Percentiles rank a stretch among this genome's conserved stretches.
Conservation (phyloP, 441 rosid species). For the Erysimum pusillum region DNA sequence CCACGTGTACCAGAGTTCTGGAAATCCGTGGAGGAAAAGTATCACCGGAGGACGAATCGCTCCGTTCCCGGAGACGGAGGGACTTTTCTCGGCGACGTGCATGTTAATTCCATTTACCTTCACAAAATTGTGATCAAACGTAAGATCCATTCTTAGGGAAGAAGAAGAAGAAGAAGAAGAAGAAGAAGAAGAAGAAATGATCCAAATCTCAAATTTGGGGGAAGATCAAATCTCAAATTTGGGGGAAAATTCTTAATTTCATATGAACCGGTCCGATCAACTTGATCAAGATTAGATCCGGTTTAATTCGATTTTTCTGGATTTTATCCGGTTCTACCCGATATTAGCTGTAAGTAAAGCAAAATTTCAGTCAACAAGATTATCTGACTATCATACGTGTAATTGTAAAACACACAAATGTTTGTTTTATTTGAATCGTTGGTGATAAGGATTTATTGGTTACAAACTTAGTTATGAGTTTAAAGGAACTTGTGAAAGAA, state of each 20-base stretch:
- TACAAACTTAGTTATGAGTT: neutral
- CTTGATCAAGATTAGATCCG: neutral
- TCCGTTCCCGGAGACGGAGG: conserved; percentile 15
- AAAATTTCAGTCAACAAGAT: neutral
- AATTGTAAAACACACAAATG: neutral
- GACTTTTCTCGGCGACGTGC: conserved; percentile 80
- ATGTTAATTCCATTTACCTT: conserved; percentile 69
- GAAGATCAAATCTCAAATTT: neutral
- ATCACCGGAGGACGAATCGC: conserved; percentile 49
- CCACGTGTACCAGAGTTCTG: conserved; percentile 90
- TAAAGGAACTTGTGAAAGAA: conserved; percentile 51
- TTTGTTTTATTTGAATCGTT: conserved; percentile 10
- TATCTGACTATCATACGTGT: too few relatives aligned
- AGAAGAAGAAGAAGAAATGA: conserved; percentile 4
- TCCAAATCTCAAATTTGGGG: conserved; percentile 4
- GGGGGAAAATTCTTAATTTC: neutral
- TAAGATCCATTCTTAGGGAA: conserved; percentile 30
- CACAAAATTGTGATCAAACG: conserved; percentile 54
- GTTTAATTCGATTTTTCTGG: neutral
- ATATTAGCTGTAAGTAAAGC: too few relatives aligned
- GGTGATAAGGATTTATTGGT: neutral
- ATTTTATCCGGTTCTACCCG: neutral
- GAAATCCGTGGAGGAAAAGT: conserved; percentile 84
- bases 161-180: neutral
- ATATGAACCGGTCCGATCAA: conserved; percentile 10